Percentiles rank a stretch among this genome's conserved stretches.
Conservation (phyloP, 192 early-diverging fungal genomes). For the Lobosporangium transversale region DNA sequence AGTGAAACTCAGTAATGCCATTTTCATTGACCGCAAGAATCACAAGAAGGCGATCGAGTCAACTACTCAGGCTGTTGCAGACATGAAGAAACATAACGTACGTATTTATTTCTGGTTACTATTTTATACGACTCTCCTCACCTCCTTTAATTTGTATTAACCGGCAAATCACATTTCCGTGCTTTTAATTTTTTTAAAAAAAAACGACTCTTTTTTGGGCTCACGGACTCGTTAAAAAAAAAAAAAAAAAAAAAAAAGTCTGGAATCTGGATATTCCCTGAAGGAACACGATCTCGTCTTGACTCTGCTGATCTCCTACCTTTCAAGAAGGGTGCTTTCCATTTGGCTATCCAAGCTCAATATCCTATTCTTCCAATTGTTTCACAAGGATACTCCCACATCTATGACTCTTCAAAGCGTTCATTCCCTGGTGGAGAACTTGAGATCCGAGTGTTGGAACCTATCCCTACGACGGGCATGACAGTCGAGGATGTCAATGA, state of each 20-base stretch:
- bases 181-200: too few relatives aligned
- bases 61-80: conserved; percentile 76
- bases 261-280: conserved; percentile 89
- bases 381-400: conserved; percentile 72
- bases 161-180: too few relatives aligned
- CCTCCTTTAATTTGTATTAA: too few relatives aligned
- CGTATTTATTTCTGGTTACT: background rate
- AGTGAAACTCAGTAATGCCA: conserved; percentile 82
- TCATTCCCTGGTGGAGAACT: conserved; percentile 64
- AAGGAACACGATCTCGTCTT: conserved; percentile 87
- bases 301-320: conserved; percentile 77
- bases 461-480: conserved; percentile 59
- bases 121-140: too few relatives aligned
- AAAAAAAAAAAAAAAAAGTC: too few relatives aligned
- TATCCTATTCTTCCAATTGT: conserved; percentile 92
- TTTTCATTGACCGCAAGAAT: conserved; percentile 92
- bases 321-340: conserved; percentile 98
- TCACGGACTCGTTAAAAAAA: too few relatives aligned
- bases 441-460: conserved; percentile 65
- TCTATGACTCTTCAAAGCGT: conserved; percentile 64
- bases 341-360: conserved; percentile 85
- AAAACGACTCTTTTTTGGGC: too few relatives aligned
- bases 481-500: conserved; percentile 58
- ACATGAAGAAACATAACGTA: conserved; percentile 79
- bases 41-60: conserved; percentile 78